Conservation (phyloP, 495 filamentous ascomycete species). For the Mycothermus thermophilus region DNA sequence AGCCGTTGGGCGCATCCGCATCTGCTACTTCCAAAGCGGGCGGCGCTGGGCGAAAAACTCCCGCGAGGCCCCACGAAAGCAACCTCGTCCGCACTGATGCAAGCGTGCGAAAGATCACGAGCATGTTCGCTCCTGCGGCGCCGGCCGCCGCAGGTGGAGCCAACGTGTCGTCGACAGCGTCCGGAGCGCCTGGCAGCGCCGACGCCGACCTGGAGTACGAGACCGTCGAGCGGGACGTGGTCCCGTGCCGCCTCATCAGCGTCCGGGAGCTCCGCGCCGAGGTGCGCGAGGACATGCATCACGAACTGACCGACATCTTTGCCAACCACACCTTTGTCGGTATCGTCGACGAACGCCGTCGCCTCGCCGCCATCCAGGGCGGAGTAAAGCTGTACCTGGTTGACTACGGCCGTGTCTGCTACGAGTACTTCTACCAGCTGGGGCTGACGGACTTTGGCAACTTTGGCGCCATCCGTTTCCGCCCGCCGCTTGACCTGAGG, state of each 20-base stretch:
- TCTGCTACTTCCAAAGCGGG: conserved; percentile 21
- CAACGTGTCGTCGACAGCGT: not conserved
- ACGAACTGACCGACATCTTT: conserved; percentile 77
- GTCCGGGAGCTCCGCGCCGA: conserved; percentile 66
- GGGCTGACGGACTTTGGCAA: conserved; percentile 95
- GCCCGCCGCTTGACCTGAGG: conserved; percentile 55
- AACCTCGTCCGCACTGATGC: conserved; percentile 86
- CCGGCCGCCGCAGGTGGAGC: conserved; percentile 1
- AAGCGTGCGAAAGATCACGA: conserved; percentile 84
- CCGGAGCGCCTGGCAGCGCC: not conserved
- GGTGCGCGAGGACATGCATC: conserved; percentile 78
- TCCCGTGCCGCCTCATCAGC: conserved; percentile 56
- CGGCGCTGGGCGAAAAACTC: conserved; percentile 19
- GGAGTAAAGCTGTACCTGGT: conserved; percentile 88
- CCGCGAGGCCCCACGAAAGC: conserved; percentile 64
- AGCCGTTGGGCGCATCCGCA: conserved; percentile 22
- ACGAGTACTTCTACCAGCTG: conserved; percentile 94
- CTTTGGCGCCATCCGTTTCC: conserved; percentile 72
- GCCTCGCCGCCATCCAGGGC: conserved; percentile 82
- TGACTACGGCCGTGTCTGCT: conserved; percentile 80
- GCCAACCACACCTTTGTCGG: conserved; percentile 89
- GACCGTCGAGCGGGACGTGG: conserved; percentile 51
- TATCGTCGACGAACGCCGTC: conserved; percentile 72
- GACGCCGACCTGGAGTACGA: conserved; percentile 43
- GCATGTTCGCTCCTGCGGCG: conserved; percentile 57